phyloP scores from a whole-genome alignment of 2,329 filamentous ascomycete genomes.

The Alternaria rosae region DNA sequence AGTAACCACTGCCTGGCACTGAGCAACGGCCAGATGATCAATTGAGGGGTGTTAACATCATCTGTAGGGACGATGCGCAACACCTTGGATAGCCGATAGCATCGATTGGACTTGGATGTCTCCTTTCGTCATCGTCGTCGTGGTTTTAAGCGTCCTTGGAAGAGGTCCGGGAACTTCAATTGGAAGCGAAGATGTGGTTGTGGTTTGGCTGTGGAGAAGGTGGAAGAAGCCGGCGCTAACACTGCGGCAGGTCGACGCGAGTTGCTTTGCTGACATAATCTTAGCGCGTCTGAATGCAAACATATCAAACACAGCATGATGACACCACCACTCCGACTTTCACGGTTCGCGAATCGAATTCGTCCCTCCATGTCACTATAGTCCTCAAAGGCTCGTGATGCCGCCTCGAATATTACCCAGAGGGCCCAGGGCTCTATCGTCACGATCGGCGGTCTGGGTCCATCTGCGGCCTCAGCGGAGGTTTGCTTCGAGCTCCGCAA shows the following conservation, averaged over 20 bases:
- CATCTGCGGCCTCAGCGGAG: slow-evolving; percentile 30
- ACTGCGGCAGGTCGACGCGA: slow-evolving; percentile 1
- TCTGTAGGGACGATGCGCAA: not conserved
- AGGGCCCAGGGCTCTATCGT: slow-evolving; percentile 24
- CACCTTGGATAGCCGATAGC: not conserved
- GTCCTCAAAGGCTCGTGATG: slow-evolving; percentile 37
- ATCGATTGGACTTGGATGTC: not conserved
- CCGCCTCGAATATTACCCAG: slow-evolving; percentile 38
- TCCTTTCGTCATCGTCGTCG: not conserved
- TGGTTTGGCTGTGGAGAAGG: slow-evolving; percentile 1
- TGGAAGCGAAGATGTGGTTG: slow-evolving; percentile 7
- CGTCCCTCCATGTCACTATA: slow-evolving; percentile 28
- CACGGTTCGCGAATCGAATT: slow-evolving; percentile 13
- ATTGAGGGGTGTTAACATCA: not conserved
- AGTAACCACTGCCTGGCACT: not conserved
- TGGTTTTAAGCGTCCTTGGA: not conserved
- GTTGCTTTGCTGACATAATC: slow-evolving; percentile 4
- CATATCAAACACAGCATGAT: slow-evolving; percentile 33
- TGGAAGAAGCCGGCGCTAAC: not conserved
- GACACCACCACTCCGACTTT: slow-evolving; percentile 32
- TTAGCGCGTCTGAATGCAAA: slow-evolving; percentile 23
- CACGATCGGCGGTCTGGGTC: slow-evolving; percentile 20
- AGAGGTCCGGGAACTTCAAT: not conserved
- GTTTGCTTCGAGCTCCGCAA: slow-evolving; percentile 44
- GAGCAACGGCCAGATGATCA: not conserved